Conservation (phyloP, 768 basidiomycete genomes). For the Boletus vinaceobasis region DNA sequence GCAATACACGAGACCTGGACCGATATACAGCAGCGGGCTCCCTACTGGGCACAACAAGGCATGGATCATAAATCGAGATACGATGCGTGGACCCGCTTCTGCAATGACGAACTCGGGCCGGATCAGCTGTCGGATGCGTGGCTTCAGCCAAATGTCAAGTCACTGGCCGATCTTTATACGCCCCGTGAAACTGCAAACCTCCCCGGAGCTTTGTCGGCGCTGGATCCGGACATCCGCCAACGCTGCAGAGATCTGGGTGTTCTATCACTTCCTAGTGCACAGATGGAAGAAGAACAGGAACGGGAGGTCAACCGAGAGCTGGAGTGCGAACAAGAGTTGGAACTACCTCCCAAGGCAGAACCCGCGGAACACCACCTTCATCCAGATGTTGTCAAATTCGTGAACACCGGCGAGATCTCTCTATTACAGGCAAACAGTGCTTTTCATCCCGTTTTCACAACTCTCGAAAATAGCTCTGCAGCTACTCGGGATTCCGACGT, state of each 20-base stretch:
- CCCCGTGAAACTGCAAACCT: background rate
- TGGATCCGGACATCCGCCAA: background rate
- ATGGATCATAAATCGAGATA: background rate
- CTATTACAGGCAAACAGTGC: no score
- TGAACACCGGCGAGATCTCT: no score
- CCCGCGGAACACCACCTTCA: no score
- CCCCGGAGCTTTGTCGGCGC: background rate
- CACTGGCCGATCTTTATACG: constrained; percentile 34
- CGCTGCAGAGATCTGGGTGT: constrained; percentile 5
- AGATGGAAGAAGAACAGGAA: constrained; percentile 43
- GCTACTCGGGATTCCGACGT: no score
- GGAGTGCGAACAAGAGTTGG: constrained; percentile 29
- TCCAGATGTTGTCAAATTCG: no score
- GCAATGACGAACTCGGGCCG: background rate
- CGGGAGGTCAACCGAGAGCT: constrained; percentile 41
- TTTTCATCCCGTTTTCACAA: no score
- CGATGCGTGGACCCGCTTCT: constrained; percentile 12
- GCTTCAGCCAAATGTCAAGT: constrained; percentile 37
- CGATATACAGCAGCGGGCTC: background rate
- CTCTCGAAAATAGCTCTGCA: no score
- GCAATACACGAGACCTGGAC: constrained; percentile 41
- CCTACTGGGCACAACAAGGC: constrained; percentile 20
- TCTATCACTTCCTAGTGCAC: constrained; percentile 2
- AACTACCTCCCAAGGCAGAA: no score
- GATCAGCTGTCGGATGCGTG: constrained; percentile 17